phyloP scores from a whole-genome alignment of 1,284 basidiomycete genomes.

The Coriolopsis trogii region DNA sequence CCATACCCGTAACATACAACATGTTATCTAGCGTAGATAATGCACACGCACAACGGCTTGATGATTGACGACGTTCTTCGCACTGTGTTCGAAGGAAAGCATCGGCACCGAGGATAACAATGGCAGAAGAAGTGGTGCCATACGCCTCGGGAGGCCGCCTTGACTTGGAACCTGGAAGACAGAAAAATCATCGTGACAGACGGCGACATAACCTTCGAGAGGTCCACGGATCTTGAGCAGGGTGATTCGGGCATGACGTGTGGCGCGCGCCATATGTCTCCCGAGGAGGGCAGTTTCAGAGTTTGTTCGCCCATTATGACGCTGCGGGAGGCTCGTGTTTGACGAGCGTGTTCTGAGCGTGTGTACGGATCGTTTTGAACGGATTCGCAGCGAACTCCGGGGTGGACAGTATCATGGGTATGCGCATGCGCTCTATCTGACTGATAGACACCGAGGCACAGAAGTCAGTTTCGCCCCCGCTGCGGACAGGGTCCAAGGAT shows the following conservation, averaged over 20 bases:
- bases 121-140: too few species aligned
- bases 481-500: too few species aligned
- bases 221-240: constrained; percentile 9
- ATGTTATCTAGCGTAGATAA: constrained; percentile 17
- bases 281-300: too few species aligned
- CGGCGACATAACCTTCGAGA: too few species aligned
- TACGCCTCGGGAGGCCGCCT: neutral
- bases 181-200: constrained; percentile 1
- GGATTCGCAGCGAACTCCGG: constrained; percentile 70
- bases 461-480: constrained; percentile 10
- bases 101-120: neutral
- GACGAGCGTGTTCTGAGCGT: constrained; percentile 78
- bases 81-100: too few species aligned
- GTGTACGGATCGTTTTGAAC: constrained; percentile 78
- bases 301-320: too few species aligned
- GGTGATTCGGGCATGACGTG: too few species aligned
- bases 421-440: constrained; percentile 65
- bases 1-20: constrained; percentile 24
- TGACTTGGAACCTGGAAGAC: neutral
- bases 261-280: too few species aligned
- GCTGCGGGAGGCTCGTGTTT: constrained; percentile 42
- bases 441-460: constrained; percentile 40
- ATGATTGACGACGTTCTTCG: neutral
- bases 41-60: too few species aligned
- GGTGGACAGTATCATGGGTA: constrained; percentile 72